phyloP scores from a whole-genome alignment of 2,329 filamentous ascomycete genomes.

The Zalaria sp. region DNA sequence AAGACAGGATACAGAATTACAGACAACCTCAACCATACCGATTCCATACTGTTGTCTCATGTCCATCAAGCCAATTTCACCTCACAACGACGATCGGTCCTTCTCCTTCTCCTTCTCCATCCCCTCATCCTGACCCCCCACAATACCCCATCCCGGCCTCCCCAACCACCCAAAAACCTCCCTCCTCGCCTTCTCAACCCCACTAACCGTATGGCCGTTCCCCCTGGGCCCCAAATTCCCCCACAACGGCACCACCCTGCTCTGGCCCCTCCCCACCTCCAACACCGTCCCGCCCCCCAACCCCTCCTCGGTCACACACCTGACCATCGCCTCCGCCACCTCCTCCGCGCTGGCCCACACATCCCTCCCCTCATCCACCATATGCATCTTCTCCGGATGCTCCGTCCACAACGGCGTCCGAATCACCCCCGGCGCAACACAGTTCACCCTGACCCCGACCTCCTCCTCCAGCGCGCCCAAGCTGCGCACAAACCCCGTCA shows the following conservation, averaged over 20 bases:
- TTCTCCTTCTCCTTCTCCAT: no score
- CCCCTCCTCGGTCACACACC: slow-evolving; percentile 36
- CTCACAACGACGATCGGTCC: no score
- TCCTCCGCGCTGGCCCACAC: slow-evolving; percentile 47
- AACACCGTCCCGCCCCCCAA: slow-evolving; percentile 38
- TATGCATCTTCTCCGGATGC: slow-evolving; percentile 43
- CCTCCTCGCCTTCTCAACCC: background rate
- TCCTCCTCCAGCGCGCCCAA: slow-evolving; percentile 33
- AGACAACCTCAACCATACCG: no score
- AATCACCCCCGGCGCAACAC: slow-evolving; percentile 46
- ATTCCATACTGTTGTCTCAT: no score
- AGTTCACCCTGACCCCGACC: slow-evolving; percentile 43
- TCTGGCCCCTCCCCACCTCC: slow-evolving; percentile 39
- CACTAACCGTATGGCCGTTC: background rate
- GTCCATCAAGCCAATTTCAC: no score
- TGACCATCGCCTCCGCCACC: slow-evolving; percentile 44
- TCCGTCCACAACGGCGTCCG: slow-evolving; percentile 50
- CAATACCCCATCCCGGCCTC: background rate
- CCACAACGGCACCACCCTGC: slow-evolving; percentile 34
- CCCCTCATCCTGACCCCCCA: no score
- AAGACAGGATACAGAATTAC: no score
- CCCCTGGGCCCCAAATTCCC: slow-evolving; percentile 38
- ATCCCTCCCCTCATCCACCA: slow-evolving; percentile 29
- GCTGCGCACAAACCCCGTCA: slow-evolving; percentile 35
- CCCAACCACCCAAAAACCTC: slow-evolving; percentile 1